Evolutionary conservation across 306 rosid genomes (phyloP).

Genomic region (Prunus kanzakura): DNA sequence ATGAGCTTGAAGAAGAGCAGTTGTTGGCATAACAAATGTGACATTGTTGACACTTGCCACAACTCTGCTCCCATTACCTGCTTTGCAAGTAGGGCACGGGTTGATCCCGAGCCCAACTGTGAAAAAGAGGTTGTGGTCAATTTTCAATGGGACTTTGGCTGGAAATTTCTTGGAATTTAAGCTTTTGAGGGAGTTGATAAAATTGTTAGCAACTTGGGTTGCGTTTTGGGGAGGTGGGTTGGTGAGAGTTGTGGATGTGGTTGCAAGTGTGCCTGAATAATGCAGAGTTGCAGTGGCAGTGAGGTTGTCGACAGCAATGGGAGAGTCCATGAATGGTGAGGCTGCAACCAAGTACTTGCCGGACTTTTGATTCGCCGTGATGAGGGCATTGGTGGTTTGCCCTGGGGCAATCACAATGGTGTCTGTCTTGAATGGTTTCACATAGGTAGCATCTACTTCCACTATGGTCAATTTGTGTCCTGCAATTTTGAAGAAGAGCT

Average conservation of each 20-base stretch:
- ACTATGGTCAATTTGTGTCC: slow-evolving; percentile 73
- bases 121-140: slow-evolving; percentile 64
- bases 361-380: slow-evolving; percentile 50
- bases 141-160: slow-evolving; percentile 50
- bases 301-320: slow-evolving; percentile 54
- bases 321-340: slow-evolving; percentile 84
- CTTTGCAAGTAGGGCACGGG: slow-evolving; percentile 68
- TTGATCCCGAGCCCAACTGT: slow-evolving; percentile 62
- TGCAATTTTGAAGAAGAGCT: slow-evolving; percentile 89
- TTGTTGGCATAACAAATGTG: slow-evolving; percentile 76
- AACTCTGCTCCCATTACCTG: slow-evolving; percentile 73
- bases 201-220: slow-evolving; percentile 59
- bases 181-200: slow-evolving; percentile 47
- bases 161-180: slow-evolving; percentile 73
- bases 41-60: slow-evolving; percentile 72
- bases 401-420: slow-evolving; percentile 79
- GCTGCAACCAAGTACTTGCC: slow-evolving; percentile 65
- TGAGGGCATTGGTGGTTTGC: slow-evolving; percentile 77
- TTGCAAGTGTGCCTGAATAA: slow-evolving; percentile 52
- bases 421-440: slow-evolving; percentile 69
- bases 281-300: slow-evolving; percentile 69
- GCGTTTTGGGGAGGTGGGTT: slow-evolving; percentile 70
- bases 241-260: slow-evolving; percentile 45
- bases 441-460: slow-evolving; percentile 82
- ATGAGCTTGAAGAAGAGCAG: slow-evolving; percentile 75